Base-by-base conservation (phyloP, 495 filamentous ascomycete species). In the Viridothelium virens region DNA sequence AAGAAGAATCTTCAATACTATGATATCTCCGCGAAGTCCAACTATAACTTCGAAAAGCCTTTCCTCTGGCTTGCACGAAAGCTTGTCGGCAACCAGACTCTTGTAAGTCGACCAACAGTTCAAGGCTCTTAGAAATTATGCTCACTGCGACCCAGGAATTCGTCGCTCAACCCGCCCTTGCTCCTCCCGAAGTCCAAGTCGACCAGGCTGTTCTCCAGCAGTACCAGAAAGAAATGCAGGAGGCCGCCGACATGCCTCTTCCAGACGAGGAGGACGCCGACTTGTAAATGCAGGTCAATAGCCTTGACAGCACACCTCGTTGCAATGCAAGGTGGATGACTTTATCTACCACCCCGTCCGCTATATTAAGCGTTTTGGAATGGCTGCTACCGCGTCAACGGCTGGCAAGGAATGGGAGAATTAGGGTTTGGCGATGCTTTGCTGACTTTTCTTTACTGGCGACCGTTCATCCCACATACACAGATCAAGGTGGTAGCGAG, bases 1-100 rank as follows among this genome's bases (percentile, higher is more conserved):
- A 99, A 99, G 87, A 99, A 99, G 89, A 97, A 97, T 82, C 87
- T 99, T 18, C 95, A 99, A 80, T 99, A 99, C 87, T 99, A 99
- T 85, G 95, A 99, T 70, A 99, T 99, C 77, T 96, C 91, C 61
- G 95, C 95, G 78, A 99, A 99, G 86, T 96, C 92, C 72, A 99
- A 99, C 83, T 99, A 99, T 84, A 99, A 99, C 88, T 99, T 99
- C 82, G 95, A 99, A 89, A 99, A 99, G 87, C 95, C 95, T 68
- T 99, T 99, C 90, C 87, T 99, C 68, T 99, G 95, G 95, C 89
- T 99, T 72, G 95, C 94, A 64, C 87, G 95, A 75, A 97, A 99
- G 87, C 86, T 97, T 61, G 95, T 96, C 68, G 95, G 94, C 77
- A 97, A 99, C 84, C 84, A 89, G 69, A 78, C 80, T 70, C 81